These are phyloP conservation scores for Heterobasidion parviporum DNA, from an alignment of 1,284 basidiomycete species.

Conservation along the genomic window DNA sequence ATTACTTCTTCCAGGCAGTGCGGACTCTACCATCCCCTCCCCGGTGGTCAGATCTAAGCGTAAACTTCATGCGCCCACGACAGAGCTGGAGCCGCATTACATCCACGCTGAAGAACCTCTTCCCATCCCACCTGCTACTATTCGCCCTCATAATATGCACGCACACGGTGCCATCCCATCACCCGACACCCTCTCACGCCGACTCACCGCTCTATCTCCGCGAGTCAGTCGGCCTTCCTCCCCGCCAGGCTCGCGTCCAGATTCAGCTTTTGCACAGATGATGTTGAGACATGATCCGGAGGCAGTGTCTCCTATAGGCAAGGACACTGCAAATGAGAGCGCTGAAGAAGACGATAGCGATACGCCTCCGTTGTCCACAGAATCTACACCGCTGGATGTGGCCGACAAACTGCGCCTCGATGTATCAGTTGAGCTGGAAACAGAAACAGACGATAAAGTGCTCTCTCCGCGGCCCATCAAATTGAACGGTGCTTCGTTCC, in stretches of 20 bases:
- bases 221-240: slow-evolving; percentile 9
- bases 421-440: not conserved
- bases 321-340: slow-evolving; percentile 15
- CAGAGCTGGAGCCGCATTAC: slow-evolving; percentile 1
- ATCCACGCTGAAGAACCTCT: slow-evolving; percentile 17
- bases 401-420: too few species aligned
- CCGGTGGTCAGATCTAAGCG: slow-evolving; percentile 23
- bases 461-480: not conserved
- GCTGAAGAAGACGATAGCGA: slow-evolving; percentile 17
- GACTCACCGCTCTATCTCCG: slow-evolving; percentile 21
- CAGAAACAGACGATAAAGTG: not conserved
- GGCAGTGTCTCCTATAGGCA: not conserved
- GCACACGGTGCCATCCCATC: slow-evolving; percentile 24
- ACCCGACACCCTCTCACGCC: slow-evolving; percentile 18
- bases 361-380: slow-evolving; percentile 10
- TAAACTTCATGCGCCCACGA: slow-evolving; percentile 15
- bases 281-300: slow-evolving; percentile 8
- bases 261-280: slow-evolving; percentile 5
- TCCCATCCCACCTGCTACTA: slow-evolving; percentile 14
- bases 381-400: not conserved
- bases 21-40: slow-evolving; percentile 31
- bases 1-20: slow-evolving; percentile 21
- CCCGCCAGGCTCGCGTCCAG: slow-evolving; percentile 11
- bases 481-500: not conserved
- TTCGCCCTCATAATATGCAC: slow-evolving; percentile 11